These are phyloP conservation scores for Boletus huronensis DNA, from an alignment of 768 basidiomycete species.

Conservation along the genomic window DNA sequence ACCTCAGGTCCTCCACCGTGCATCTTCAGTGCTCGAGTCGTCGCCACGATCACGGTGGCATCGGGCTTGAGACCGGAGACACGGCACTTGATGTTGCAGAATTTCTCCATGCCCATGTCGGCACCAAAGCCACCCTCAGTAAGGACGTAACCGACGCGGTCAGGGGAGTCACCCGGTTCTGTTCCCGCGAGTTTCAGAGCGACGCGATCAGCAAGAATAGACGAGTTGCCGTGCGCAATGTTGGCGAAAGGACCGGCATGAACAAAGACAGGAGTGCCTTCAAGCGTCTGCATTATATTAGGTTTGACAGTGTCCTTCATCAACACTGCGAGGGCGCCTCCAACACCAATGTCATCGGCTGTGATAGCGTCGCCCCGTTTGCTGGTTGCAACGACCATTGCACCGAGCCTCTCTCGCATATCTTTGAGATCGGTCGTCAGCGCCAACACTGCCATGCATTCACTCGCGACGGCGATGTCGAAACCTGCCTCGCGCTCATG, in stretches of 20 bases:
- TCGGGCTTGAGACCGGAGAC: constrained; percentile 90
- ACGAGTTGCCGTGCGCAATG: constrained; percentile 98
- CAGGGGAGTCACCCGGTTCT: constrained; percentile 81
- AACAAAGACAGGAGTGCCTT: constrained; percentile 98
- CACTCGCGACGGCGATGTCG: constrained; percentile 96
- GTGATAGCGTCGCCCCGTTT: constrained; percentile 90
- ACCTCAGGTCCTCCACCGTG: constrained; percentile 98
- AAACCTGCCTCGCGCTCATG: constrained; percentile 88
- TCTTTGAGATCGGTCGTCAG: constrained; percentile 84
- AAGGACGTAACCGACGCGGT: constrained; percentile 88
- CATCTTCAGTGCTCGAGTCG: constrained; percentile 98
- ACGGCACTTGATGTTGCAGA: constrained; percentile 99
- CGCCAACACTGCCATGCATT: constrained; percentile 97
- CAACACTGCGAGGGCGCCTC: constrained; percentile 92
- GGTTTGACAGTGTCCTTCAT: constrained; percentile 99
- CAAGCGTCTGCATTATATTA: constrained; percentile 96
- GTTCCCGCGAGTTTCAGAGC: constrained; percentile 96
- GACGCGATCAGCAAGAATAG: constrained; percentile 95
- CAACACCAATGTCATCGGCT: constrained; percentile 93
- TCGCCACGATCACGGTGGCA: constrained; percentile 94
- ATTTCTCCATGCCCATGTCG: constrained; percentile 99
- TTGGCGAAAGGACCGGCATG: constrained; percentile 99
- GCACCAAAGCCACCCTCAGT: constrained; percentile 99
- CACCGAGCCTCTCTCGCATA: constrained; percentile 88
- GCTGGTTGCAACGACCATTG: constrained; percentile 96